These are phyloP conservation scores for Trichoderma pleuroti DNA, from an alignment of 2,329 filamentous ascomycete species.

Conservation along the genomic window DNA sequence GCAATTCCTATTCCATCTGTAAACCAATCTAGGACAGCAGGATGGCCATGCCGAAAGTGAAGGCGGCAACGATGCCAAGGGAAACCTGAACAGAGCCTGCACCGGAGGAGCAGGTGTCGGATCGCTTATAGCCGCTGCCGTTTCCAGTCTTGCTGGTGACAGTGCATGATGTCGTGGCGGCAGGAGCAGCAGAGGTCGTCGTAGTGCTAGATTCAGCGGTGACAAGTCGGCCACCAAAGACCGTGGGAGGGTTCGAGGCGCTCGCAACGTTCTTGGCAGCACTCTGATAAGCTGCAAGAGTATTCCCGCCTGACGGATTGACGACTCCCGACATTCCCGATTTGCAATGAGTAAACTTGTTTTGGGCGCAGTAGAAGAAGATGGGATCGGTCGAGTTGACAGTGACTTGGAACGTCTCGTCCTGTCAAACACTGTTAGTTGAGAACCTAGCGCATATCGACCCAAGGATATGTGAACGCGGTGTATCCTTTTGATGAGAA, in stretches of 20 bases:
- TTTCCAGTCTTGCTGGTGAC: background rate
- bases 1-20: background rate
- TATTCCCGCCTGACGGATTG: constrained; percentile 21
- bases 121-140: background rate
- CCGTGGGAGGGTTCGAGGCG: background rate
- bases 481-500: rapidly evolving
- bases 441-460: background rate
- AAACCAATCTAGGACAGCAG: background rate
- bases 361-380: constrained; percentile 26
- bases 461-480: background rate
- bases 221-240: background rate
- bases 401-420: constrained; percentile 24
- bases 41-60: constrained; percentile 16
- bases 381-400: constrained; percentile 26
- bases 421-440: background rate
- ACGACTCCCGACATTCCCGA: constrained; percentile 26
- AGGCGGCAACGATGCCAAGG: background rate
- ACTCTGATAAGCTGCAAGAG: constrained; percentile 18
- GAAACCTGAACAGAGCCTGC: constrained; percentile 9
- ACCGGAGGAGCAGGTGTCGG: background rate
- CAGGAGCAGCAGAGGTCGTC: background rate
- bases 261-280: background rate
- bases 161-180: background rate
- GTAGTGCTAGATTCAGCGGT: background rate
- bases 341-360: constrained; percentile 22